phyloP scores from a whole-genome alignment of 495 filamentous ascomycete genomes.

The Penicillium malachiteum region DNA sequence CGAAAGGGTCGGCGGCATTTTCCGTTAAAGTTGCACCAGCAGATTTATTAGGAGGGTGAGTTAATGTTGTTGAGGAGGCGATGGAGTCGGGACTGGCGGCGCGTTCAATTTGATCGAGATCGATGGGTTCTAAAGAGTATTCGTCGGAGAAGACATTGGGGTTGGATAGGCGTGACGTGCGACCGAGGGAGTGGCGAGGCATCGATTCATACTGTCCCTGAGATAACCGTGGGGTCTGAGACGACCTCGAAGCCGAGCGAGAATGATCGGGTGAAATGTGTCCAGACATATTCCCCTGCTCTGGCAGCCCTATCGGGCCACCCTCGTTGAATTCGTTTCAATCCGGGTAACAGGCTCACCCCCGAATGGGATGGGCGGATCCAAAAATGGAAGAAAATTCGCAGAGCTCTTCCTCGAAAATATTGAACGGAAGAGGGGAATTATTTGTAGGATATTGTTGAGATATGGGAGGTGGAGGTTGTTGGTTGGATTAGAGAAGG shows the following conservation, averaged over 20 bases:
- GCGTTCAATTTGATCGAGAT: conserved; percentile 35
- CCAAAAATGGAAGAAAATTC: conserved; percentile 1
- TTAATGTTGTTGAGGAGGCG: conserved; percentile 37
- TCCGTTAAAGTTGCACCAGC: conserved; percentile 29
- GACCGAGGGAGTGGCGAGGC: conserved; percentile 37
- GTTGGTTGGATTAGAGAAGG: conserved; percentile 2
- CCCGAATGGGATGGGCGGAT: conserved; percentile 11
- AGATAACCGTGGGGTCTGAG: conserved; percentile 29
- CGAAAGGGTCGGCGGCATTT: conserved; percentile 43
- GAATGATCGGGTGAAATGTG: conserved; percentile 43
- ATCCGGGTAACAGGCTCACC: conserved; percentile 22
- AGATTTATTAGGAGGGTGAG: conserved; percentile 21
- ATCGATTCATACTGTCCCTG: conserved; percentile 34
- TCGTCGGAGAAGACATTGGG: conserved; percentile 56
- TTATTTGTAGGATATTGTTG: conserved; percentile 1
- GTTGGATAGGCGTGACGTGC: conserved; percentile 40
- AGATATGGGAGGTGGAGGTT: not conserved
- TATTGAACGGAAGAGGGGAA: conserved; percentile 4
- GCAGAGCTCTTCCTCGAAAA: not conserved
- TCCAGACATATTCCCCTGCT: conserved; percentile 44
- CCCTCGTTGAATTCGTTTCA: conserved; percentile 28
- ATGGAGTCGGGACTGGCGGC: conserved; percentile 36
- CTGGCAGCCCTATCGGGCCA: conserved; percentile 48
- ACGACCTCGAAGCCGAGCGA: conserved; percentile 42
- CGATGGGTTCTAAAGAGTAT: conserved; percentile 47